These are phyloP conservation scores for Geranium incanum DNA, from an alignment of 441 rosid species.

Conservation along the genomic window DNA sequence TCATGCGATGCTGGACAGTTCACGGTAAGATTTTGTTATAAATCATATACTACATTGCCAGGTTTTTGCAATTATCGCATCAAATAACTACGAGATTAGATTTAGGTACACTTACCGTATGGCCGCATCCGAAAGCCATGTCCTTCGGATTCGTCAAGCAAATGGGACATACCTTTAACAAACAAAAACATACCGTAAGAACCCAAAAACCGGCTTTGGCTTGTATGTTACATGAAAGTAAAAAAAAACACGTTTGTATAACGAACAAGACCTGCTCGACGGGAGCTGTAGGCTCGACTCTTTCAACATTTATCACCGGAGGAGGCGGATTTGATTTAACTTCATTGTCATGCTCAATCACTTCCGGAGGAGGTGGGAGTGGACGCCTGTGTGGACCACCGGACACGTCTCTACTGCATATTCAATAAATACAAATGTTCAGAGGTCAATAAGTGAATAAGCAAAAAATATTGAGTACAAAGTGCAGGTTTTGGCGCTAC, in stretches of 20 bases:
- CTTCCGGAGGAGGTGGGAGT: constrained; percentile 70
- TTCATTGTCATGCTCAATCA: constrained; percentile 50
- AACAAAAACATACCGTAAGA: background rate
- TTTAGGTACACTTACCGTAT: constrained; percentile 41
- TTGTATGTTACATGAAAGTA: background rate
- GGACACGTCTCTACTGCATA: constrained; percentile 33
- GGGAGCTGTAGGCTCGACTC: constrained; percentile 30
- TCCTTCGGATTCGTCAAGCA: constrained; percentile 83
- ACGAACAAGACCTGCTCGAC: constrained; percentile 35
- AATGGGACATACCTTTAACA: constrained; percentile 76
- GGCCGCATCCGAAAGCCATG: constrained; percentile 97
- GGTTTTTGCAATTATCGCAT: too few relatives aligned
- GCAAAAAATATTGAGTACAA: constrained; percentile 14
- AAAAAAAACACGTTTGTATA: constrained; percentile 3
- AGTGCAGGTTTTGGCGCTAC: constrained; percentile 24
- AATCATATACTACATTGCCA: too few relatives aligned
- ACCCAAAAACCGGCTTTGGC: too few relatives aligned
- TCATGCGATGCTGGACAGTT: too few relatives aligned
- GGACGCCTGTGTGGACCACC: constrained; percentile 32
- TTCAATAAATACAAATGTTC: constrained; percentile 13
- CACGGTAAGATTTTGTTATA: too few relatives aligned
- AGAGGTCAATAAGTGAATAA: constrained; percentile 8
- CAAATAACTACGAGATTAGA: background rate
- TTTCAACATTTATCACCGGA: constrained; percentile 21
- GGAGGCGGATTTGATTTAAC: constrained; percentile 32